Percentiles rank a stretch among this genome's conserved stretches.
These are phyloP conservation scores for Curvularia eragrostidis DNA, from an alignment of 2,329 filamentous ascomycete genomes.

Conservation along the genomic window DNA sequence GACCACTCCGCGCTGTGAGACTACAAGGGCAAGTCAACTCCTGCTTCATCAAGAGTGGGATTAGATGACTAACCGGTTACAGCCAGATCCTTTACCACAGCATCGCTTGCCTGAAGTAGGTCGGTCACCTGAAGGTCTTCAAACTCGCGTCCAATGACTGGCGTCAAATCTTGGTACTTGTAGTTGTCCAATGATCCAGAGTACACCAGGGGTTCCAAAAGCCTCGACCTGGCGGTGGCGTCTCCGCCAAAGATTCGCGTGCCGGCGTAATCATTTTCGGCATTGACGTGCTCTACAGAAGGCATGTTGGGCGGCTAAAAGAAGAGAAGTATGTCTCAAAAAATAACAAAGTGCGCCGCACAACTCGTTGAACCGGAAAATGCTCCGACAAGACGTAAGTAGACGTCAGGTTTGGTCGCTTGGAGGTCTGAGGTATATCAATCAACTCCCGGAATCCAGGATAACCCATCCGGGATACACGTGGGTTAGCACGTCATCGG, in stretches of 20 bases:
- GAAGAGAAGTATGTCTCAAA: not conserved
- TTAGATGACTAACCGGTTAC: slow-evolving; percentile 62
- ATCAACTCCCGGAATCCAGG: slow-evolving; percentile 1
- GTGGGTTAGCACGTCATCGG: slow-evolving; percentile 17
- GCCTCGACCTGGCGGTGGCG: slow-evolving; percentile 29
- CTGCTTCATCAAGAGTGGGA: not conserved
- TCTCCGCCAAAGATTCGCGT: slow-evolving; percentile 30
- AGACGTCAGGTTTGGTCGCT: not conserved
- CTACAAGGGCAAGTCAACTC: slow-evolving; percentile 46
- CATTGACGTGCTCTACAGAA: slow-evolving; percentile 25
- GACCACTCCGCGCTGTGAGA: slow-evolving; percentile 72
- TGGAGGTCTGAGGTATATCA: slow-evolving; percentile 9
- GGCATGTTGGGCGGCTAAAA: slow-evolving; percentile 24
- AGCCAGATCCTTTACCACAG: slow-evolving; percentile 50
- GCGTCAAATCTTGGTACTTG: slow-evolving; percentile 54
- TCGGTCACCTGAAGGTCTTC: slow-evolving; percentile 42
- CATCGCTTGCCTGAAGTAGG: slow-evolving; percentile 45
- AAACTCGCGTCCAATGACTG: slow-evolving; percentile 60
- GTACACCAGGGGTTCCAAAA: slow-evolving; percentile 31
- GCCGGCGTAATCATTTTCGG: slow-evolving; percentile 10
- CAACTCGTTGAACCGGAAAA: not conserved
- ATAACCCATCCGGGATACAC: not conserved
- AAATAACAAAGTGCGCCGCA: not conserved
- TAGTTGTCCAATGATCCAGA: slow-evolving; percentile 35
- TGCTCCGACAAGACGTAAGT: not conserved